Base-by-base conservation (phyloP, 2,329 filamentous ascomycete genomes). In the Dothiorella sarmentorum region DNA sequence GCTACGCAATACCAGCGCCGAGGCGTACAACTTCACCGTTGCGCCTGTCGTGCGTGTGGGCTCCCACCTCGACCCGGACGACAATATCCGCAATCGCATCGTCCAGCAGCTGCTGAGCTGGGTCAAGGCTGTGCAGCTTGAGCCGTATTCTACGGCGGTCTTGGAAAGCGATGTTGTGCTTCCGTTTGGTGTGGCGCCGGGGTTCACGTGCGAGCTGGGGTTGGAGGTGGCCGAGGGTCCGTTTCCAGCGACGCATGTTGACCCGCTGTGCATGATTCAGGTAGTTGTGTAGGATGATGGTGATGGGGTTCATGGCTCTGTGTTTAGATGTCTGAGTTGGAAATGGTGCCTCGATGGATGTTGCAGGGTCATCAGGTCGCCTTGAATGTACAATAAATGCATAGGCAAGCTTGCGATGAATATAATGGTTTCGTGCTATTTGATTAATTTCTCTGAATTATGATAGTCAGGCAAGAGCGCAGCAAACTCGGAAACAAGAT, bases 101-200 rank as follows among this genome's bases (percentile, higher is more conserved):
- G 42, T 29, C 15, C 43, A 58, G 55, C 42, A 58, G 43, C 35
- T 58, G 43, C 55, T 58, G n/a, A 22, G 24, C 24, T 58, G 55
- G 55, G 43, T 38, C 7, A 45, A 44, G 20, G 24, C 35, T 17
- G 35, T 49, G 4, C 42, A 37, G 43, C 55, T 58, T 22, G 55
- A 58, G 13, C 55, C 55, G 6, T 38, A 47, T 33, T 20, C 43
- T 9, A 29, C 37, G 22, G 13, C 26, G 10, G 26, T 11, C 20
- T 43, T 58, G n/a, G 55, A 58, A 20, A 38, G 31, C 43, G 55
- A 58, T 24, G 15, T 58, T 18, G 55, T 58, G 10, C 20, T 35
- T 7, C 55, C 55, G 10, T 49, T 58, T 5, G 55, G 55, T 33
- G 55, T 58, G 1, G 13, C 27, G 43, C 33, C 55, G 3, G 55